A percentile compares a stretch with the other conserved stretches of the same genome.
These are phyloP conservation scores for Penicillium arizonense DNA, from an alignment of 495 filamentous ascomycete genomes.

Conservation along the genomic window DNA sequence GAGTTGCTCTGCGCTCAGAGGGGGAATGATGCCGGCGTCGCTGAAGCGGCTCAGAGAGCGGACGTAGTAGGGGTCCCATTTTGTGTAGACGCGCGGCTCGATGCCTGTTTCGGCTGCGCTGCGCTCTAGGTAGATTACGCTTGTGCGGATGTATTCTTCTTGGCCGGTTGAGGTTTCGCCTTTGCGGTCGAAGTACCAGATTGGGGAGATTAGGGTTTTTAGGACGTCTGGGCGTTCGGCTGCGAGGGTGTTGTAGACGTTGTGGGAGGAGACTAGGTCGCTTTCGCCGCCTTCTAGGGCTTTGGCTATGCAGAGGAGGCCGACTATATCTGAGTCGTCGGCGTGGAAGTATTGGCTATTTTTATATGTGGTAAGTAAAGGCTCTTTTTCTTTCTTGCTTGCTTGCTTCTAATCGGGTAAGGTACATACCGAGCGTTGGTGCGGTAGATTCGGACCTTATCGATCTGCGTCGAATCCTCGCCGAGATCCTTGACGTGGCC, in stretches of 20 bases:
- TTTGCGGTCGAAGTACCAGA: constrained; percentile 96
- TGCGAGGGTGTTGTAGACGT: constrained; percentile 80
- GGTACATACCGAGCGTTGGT: constrained; percentile 68
- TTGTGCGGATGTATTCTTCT: constrained; percentile 70
- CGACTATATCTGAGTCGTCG: constrained; percentile 81
- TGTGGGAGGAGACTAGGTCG: constrained; percentile 75
- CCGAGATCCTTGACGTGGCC: constrained; percentile 86
- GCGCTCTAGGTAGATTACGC: constrained; percentile 71
- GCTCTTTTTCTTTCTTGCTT: background rate
- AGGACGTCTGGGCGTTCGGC: constrained; percentile 75
- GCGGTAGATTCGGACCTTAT: constrained; percentile 79
- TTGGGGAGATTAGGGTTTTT: constrained; percentile 67
- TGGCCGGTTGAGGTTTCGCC: constrained; percentile 75
- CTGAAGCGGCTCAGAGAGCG: constrained; percentile 65
- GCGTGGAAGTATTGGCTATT: constrained; percentile 68
- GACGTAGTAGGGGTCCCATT: constrained; percentile 82
- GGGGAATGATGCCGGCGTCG: constrained; percentile 62
- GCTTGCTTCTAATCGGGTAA: background rate
- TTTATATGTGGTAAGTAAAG: too few relatives aligned
- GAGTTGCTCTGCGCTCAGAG: constrained; percentile 59
- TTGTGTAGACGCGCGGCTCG: constrained; percentile 28
- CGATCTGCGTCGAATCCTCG: constrained; percentile 71
- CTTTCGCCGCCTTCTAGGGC: constrained; percentile 82
- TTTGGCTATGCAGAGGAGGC: constrained; percentile 76
- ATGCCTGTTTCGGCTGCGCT: constrained; percentile 25